Evolutionary conservation across 768 basidiomycete species (phyloP), one percentile per base, ranked within the genome.

Genomic region (Harrya chromipes): DNA sequence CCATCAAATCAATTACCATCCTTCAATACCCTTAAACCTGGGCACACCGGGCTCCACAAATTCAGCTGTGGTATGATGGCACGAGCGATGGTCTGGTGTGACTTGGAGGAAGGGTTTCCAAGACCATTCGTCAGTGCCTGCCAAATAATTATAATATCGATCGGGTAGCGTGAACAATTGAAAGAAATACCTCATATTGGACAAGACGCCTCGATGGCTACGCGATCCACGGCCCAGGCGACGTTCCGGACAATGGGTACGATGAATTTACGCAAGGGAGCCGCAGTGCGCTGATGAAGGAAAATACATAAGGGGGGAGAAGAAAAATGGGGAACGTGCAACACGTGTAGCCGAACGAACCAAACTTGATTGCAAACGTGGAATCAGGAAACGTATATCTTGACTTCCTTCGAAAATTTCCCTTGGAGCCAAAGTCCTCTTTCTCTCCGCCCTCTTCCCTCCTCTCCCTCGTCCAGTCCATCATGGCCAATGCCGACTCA

Each of bases 391-490:
- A 67, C 63, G 47, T 68, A 69, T 69, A 69, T 69, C 57, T 67
- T 56, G 62, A 66, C 61, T 60, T 69, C 50, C 68, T 64, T 56
- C 56, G 46, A 68, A 64, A 68, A 69, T 71, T 65, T 70, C 63
- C 70, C 55, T 64, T 60, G 40, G 57, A 64, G 46, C 60, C 63
- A 55, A 60, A 58, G 38, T 40, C 55, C 56, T 62, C 59, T 44
- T 54, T 60, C 43, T 26, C 61, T 45, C 61, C 60, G 27, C 53
- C 64, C 12, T 62, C 63, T 21, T 70, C 71, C 35, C 59, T 70
- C 56, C 54, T 59, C 47, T 57, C 60, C 16, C 49, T 61, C 4
- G 39, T 42, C 43, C 36, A 41, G 29, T 61, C 55, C 4, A 40
- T 66, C 59, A 69, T 68, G 66, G 54, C 46, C 34, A 45, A 52